Evolutionary conservation across 2,329 filamentous ascomycete species (phyloP).

Genomic region (Blumeria graminis): DNA sequence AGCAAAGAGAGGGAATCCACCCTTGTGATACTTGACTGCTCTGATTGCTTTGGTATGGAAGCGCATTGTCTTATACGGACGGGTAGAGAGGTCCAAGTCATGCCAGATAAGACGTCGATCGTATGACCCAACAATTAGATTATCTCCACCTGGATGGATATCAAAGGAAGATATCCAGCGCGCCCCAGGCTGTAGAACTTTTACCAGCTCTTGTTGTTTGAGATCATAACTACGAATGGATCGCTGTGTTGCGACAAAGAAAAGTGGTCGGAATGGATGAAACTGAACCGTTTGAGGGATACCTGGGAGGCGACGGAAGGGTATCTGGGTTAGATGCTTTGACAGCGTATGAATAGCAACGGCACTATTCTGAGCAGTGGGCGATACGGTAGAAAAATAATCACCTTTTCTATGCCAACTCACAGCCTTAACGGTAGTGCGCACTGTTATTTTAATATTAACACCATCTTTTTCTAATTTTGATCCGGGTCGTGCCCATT

Average conservation of each 20-base stretch:
- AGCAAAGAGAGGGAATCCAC: constrained; percentile 62
- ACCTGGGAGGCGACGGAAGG: constrained; percentile 57
- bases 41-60: constrained; percentile 88
- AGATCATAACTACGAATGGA: constrained; percentile 87
- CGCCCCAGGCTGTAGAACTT: constrained; percentile 79
- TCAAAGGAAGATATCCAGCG: constrained; percentile 90
- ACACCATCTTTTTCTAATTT: constrained; percentile 57
- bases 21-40: constrained; percentile 65
- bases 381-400: constrained; percentile 81
- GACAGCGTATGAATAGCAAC: constrained; percentile 88
- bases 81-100: constrained; percentile 72
- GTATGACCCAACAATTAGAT: constrained; percentile 83
- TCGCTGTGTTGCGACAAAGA: constrained; percentile 90
- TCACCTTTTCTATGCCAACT: constrained; percentile 88
- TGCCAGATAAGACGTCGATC: constrained; percentile 90
- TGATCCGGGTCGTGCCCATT: constrained; percentile 59
- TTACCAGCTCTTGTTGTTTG: constrained; percentile 71
- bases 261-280: constrained; percentile 75
- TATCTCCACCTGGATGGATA: constrained; percentile 79
- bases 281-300: constrained; percentile 75
- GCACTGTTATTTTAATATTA: constrained; percentile 55
- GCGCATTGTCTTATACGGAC: constrained; percentile 87
- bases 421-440: constrained; percentile 62
- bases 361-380: constrained; percentile 50
- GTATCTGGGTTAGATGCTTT: constrained; percentile 84